These are phyloP conservation scores for Halophytophthora polymorphica DNA, from an alignment of 352 stramenopile species.

Conservation along the genomic window DNA sequence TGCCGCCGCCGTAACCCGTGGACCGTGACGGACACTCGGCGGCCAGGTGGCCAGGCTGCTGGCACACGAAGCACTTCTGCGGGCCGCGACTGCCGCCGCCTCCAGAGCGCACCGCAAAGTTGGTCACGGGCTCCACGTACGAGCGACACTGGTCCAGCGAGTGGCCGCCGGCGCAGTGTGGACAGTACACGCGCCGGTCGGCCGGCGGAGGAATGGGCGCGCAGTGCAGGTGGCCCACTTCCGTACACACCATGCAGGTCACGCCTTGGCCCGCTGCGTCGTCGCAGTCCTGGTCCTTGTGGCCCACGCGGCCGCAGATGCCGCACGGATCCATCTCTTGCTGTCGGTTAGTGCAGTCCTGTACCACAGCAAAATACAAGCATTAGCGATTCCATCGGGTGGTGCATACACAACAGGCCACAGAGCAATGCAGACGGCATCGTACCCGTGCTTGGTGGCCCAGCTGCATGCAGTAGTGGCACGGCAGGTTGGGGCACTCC, in stretches of 20 bases:
- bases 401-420: not conserved
- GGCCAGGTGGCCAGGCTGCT: constrained; percentile 66
- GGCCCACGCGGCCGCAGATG: constrained; percentile 55
- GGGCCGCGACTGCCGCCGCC: constrained; percentile 37
- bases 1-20: constrained; percentile 44
- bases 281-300: constrained; percentile 42
- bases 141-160: constrained; percentile 36
- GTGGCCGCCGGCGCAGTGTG: constrained; percentile 63
- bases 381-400: not conserved
- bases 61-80: constrained; percentile 76
- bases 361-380: constrained; percentile 1
- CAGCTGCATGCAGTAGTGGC: constrained; percentile 59
- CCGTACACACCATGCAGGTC: constrained; percentile 75
- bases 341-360: constrained; percentile 59
- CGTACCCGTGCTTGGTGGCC: constrained; percentile 62
- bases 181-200: constrained; percentile 69
- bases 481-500: constrained; percentile 67
- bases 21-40: constrained; percentile 53
- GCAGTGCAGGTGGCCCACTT: constrained; percentile 65
- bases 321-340: constrained; percentile 38
- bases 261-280: constrained; percentile 29
- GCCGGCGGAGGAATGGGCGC: constrained; percentile 59
- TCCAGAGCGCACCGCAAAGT: constrained; percentile 38
- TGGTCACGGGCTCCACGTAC: constrained; percentile 45
- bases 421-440: not conserved